phyloP scores from a whole-genome alignment of 805 yeast genomes.

The Starmerella sirachaensis region DNA sequence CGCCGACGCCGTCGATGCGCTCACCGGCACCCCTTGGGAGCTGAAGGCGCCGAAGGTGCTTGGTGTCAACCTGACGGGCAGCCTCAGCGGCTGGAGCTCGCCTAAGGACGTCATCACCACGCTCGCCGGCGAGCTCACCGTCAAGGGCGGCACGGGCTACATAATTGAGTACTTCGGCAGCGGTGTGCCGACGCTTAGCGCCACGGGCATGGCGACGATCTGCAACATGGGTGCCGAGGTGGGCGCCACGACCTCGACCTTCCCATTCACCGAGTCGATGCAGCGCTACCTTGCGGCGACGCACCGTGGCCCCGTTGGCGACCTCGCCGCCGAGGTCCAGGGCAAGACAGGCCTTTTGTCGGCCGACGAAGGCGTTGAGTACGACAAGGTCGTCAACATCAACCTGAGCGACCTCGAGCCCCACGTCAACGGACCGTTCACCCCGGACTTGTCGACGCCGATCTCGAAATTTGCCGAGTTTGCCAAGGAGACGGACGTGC shows the following conservation, averaged over 20 bases:
- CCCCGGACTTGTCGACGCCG: conserved; percentile 95
- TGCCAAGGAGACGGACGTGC: conserved; percentile 72
- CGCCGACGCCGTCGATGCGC: conserved; percentile 98
- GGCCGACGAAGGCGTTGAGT: conserved; percentile 82
- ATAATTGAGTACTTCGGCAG: conserved; percentile 95
- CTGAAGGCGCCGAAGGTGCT: conserved; percentile 90
- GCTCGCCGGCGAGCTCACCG: conserved; percentile 85
- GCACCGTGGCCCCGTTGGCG: conserved; percentile 69
- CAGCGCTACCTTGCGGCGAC: conserved; percentile 72
- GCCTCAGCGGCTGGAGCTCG: conserved; percentile 84
- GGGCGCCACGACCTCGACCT: conserved; percentile 95
- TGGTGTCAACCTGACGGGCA: conserved; percentile 88
- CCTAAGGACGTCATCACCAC: conserved; percentile 94
- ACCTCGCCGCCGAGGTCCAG: conserved; percentile 56
- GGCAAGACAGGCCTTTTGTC: conserved; percentile 46
- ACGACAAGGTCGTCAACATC: conserved; percentile 85
- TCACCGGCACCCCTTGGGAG: conserved; percentile 98
- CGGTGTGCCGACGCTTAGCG: conserved; percentile 76
- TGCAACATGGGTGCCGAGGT: conserved; percentile 99
- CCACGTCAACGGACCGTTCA: conserved; percentile 93
- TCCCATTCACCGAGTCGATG: conserved; percentile 85
- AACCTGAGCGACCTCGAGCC: conserved; percentile 83
- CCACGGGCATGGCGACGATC: conserved; percentile 99
- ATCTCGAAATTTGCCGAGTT: conserved; percentile 66
- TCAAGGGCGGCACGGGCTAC: conserved; percentile 95